Conservation (phyloP, 306 rosid genomes). For the Ammopiptanthus mongolicus region DNA sequence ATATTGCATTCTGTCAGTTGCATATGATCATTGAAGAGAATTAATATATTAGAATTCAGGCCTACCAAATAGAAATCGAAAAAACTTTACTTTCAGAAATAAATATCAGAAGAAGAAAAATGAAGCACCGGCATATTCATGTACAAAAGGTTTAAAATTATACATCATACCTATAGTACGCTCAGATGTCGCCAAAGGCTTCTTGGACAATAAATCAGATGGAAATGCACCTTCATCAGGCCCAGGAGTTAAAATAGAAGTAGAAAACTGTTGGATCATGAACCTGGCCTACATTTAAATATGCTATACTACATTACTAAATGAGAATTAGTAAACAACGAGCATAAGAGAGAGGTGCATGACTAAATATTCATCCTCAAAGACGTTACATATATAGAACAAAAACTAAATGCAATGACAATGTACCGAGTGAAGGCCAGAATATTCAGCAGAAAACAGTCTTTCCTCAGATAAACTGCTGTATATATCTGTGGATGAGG, state of each 20-base stretch:
- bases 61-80: background rate
- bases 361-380: background rate
- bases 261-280: slow-evolving; percentile 41
- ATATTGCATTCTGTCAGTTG: background rate
- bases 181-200: slow-evolving; percentile 43
- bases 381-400: background rate
- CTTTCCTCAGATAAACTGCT: slow-evolving; percentile 33
- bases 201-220: slow-evolving; percentile 52
- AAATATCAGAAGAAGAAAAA: background rate
- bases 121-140: slow-evolving; percentile 7
- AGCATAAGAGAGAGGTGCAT: background rate
- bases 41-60: background rate
- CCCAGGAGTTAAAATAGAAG: slow-evolving; percentile 43
- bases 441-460: slow-evolving; percentile 28
- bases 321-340: background rate
- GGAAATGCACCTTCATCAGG: slow-evolving; percentile 56
- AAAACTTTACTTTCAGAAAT: background rate
- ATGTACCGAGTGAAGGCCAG: slow-evolving; percentile 42
- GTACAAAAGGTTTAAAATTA: background rate
- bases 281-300: slow-evolving; percentile 47
- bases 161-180: slow-evolving; percentile 54
- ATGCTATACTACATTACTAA: background rate
- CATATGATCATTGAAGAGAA: background rate
- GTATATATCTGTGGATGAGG: slow-evolving; percentile 29
- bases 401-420: slow-evolving; percentile 9